Percentiles rank a stretch among this genome's conserved stretches.
These are phyloP conservation scores for Silene conica DNA, from an alignment of 148 eudicot species.

Conservation along the genomic window DNA sequence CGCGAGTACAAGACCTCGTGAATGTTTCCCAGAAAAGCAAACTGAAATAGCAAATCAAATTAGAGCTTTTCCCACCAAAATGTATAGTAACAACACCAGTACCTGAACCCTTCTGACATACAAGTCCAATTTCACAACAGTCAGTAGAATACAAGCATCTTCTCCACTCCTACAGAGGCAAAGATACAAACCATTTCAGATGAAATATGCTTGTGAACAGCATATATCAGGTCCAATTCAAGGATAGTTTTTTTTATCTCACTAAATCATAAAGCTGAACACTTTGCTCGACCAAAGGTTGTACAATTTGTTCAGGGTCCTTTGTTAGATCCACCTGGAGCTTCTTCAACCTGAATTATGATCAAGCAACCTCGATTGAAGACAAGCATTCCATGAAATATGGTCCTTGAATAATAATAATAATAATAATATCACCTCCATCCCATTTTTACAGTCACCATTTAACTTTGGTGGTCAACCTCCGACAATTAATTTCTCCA, in stretches of 20 bases:
- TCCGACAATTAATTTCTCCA: background rate
- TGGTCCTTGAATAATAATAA: background rate
- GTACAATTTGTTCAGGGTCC: conserved; percentile 35
- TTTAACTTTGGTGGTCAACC: background rate
- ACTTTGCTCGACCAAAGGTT: conserved; percentile 34
- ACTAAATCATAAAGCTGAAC: conserved; percentile 78
- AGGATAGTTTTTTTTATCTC: conserved; percentile 21
- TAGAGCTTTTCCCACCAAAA: conserved; percentile 7
- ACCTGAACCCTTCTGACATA: conserved; percentile 63
- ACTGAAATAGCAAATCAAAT: background rate
- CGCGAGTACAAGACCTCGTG: background rate
- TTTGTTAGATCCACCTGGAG: conserved; percentile 26
- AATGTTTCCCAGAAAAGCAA: background rate
- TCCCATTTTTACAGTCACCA: background rate
- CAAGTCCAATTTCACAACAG: conserved; percentile 91
- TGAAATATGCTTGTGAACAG: background rate
- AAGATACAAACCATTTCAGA: conserved; percentile 12
- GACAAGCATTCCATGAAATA: background rate
- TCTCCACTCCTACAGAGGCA: conserved; percentile 68
- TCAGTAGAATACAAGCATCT: conserved; percentile 70
- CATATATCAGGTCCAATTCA: background rate
- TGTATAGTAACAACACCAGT: conserved; percentile 6
- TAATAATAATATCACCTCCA: background rate
- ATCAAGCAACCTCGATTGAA: conserved; percentile 9
- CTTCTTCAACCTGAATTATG: conserved; percentile 54